phyloP scores from a whole-genome alignment of 495 filamentous ascomycete species.

The Annulohypoxylon maeteangense region DNA sequence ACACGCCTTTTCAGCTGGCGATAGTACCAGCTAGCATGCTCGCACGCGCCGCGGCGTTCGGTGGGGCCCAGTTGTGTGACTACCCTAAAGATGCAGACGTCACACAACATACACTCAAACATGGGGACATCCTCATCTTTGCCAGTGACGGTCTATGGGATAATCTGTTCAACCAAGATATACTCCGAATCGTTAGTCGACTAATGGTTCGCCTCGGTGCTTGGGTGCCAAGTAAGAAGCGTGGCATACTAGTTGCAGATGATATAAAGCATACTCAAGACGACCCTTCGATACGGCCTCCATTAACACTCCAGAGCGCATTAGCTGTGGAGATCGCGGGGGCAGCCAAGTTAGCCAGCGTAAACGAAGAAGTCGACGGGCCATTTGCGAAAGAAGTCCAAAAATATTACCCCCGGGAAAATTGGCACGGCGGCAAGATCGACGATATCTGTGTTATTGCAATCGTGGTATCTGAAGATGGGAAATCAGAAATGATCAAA shows the following conservation, averaged over 20 bases:
- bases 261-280: slow-evolving; percentile 64
- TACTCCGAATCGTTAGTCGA: slow-evolving; percentile 78
- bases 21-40: slow-evolving; percentile 84
- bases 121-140: slow-evolving; percentile 91
- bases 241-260: slow-evolving; percentile 68
- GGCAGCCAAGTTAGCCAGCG: slow-evolving; percentile 85
- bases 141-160: slow-evolving; percentile 97
- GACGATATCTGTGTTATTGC: slow-evolving; percentile 90
- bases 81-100: slow-evolving; percentile 85
- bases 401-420: slow-evolving; percentile 82
- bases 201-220: slow-evolving; percentile 78
- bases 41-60: slow-evolving; percentile 79
- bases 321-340: slow-evolving; percentile 79
- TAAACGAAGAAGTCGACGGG: slow-evolving; percentile 80
- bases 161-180: slow-evolving; percentile 90
- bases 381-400: slow-evolving; percentile 96
- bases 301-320: slow-evolving; percentile 73
- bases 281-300: slow-evolving; percentile 43
- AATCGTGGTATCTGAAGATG: slow-evolving; percentile 71
- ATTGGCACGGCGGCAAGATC: slow-evolving; percentile 86
- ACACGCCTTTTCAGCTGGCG: slow-evolving; percentile 94
- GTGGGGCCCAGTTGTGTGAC: slow-evolving; percentile 82
- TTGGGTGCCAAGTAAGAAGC: slow-evolving; percentile 71
- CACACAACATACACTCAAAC: slow-evolving; percentile 75
- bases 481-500: slow-evolving; percentile 44